A percentile compares a stretch with the other conserved stretches of the same genome.
phyloP scores from a whole-genome alignment of 805 yeast genomes.

The Schizosaccharomyces lindneri region DNA sequence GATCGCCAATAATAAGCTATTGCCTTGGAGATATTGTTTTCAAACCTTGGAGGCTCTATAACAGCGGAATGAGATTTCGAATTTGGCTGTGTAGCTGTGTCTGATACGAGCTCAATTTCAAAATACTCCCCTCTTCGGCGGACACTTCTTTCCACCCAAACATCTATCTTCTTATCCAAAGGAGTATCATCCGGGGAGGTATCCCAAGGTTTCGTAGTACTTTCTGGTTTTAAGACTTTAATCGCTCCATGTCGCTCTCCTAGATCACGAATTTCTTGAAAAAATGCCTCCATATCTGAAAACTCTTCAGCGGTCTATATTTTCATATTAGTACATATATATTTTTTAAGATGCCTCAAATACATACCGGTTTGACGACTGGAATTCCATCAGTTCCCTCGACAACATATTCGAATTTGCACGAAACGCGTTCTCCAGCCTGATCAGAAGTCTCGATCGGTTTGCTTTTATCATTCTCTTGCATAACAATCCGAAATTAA shows the following conservation, averaged over 20 bases:
- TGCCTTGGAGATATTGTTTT: neutral
- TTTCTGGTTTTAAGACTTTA: neutral
- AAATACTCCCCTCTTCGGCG: neutral
- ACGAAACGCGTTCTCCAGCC: neutral
- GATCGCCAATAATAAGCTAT: neutral
- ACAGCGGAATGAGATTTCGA: neutral
- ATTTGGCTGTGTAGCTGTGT: neutral
- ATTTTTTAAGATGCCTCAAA: neutral
- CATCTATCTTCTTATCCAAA: neutral
- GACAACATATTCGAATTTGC: neutral
- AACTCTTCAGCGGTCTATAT: neutral
- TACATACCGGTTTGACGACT: neutral
- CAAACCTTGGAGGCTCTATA: neutral
- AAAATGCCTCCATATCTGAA: neutral
- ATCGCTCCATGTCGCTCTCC: neutral
- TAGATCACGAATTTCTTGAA: neutral
- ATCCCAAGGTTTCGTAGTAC: neutral
- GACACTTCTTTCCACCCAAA: neutral
- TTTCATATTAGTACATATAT: neutral
- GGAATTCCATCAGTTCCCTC: neutral
- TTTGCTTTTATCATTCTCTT: neutral
- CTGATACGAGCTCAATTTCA: neutral
- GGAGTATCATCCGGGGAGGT: neutral
- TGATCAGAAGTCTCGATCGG: neutral
- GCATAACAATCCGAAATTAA: neutral